Percentiles rank a stretch among this genome's conserved stretches.
phyloP scores from a whole-genome alignment of 2,329 filamentous ascomycete genomes.

The Parafenestella ontariensis region DNA sequence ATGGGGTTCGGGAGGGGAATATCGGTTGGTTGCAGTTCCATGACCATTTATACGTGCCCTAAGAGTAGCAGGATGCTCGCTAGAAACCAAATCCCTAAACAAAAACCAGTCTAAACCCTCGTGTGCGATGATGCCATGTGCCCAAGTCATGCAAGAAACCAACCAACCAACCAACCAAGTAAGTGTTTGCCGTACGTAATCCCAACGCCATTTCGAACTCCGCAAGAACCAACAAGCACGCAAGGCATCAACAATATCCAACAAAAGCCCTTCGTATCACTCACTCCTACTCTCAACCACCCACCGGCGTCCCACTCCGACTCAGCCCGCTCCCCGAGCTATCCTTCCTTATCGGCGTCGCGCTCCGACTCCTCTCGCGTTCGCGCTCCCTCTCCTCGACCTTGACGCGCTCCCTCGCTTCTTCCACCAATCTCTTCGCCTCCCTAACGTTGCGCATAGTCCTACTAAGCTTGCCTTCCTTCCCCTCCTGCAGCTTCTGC shows the following conservation, averaged over 20 bases:
- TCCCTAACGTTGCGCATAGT: conserved; percentile 43
- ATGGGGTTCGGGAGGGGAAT: too few relatives aligned
- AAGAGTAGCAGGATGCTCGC: neutral
- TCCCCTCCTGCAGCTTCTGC: conserved; percentile 44
- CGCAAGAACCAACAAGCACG: too few relatives aligned
- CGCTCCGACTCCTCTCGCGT: conserved; percentile 33
- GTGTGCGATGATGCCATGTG: neutral
- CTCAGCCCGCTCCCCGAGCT: conserved; percentile 28
- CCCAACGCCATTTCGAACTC: too few relatives aligned
- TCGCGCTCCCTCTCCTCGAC: conserved; percentile 39
- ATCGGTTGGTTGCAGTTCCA: too few relatives aligned
- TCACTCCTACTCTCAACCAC: neutral
- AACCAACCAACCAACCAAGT: too few relatives aligned
- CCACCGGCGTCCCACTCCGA: conserved; percentile 31
- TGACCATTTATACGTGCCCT: too few relatives aligned
- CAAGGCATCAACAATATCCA: too few relatives aligned
- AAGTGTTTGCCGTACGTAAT: too few relatives aligned
- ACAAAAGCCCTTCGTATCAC: neutral
- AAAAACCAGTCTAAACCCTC: neutral
- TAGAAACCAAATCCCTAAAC: neutral
- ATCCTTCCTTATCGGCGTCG: conserved; percentile 32
- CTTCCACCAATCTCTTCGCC: conserved; percentile 44
- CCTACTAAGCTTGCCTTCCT: conserved; percentile 40
- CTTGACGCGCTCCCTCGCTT: conserved; percentile 41
- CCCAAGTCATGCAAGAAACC: too few relatives aligned